phyloP scores from a whole-genome alignment of 2,329 filamentous ascomycete genomes.

The Aspergillus costaricaensis region DNA sequence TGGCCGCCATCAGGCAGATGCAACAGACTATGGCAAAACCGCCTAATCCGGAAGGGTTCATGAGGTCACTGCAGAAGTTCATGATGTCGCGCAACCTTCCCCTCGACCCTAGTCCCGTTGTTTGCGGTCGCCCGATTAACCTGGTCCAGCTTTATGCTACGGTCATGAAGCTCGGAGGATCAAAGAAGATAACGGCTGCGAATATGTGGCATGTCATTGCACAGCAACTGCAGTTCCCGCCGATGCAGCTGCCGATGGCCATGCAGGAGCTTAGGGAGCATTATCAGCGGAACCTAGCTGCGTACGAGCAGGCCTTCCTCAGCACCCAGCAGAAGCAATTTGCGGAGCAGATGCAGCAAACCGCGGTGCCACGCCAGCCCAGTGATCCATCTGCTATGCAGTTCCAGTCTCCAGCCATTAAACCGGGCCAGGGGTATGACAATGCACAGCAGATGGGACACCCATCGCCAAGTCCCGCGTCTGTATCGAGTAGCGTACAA shows the following conservation, averaged over 20 bases:
- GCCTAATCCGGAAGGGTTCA: slow-evolving; percentile 64
- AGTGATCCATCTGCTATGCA: slow-evolving; percentile 43
- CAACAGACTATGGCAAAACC: slow-evolving; percentile 47
- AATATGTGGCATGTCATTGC: slow-evolving; percentile 77
- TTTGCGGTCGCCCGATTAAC: slow-evolving; percentile 73
- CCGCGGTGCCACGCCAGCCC: slow-evolving; percentile 42
- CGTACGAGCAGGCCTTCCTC: slow-evolving; percentile 66
- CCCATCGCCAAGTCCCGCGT: slow-evolving; percentile 34
- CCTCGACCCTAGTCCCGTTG: slow-evolving; percentile 71
- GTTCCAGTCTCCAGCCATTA: slow-evolving; percentile 49
- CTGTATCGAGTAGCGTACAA: slow-evolving; percentile 34
- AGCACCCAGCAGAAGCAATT: slow-evolving; percentile 48
- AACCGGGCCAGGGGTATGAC: slow-evolving; percentile 53
- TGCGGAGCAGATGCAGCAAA: slow-evolving; percentile 47
- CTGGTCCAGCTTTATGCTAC: slow-evolving; percentile 75
- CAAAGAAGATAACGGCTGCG: slow-evolving; percentile 67
- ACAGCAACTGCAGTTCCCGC: slow-evolving; percentile 61
- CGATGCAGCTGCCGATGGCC: slow-evolving; percentile 66
- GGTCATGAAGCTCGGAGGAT: slow-evolving; percentile 76
- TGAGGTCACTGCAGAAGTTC: slow-evolving; percentile 75
- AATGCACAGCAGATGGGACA: slow-evolving; percentile 35
- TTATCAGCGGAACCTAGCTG: slow-evolving; percentile 73
- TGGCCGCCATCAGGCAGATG: slow-evolving; percentile 53
- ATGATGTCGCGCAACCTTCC: slow-evolving; percentile 73
- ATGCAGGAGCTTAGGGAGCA: slow-evolving; percentile 68